phyloP scores from a whole-genome alignment of 805 yeast genomes.

The Saccharomycopsis fermentans region DNA sequence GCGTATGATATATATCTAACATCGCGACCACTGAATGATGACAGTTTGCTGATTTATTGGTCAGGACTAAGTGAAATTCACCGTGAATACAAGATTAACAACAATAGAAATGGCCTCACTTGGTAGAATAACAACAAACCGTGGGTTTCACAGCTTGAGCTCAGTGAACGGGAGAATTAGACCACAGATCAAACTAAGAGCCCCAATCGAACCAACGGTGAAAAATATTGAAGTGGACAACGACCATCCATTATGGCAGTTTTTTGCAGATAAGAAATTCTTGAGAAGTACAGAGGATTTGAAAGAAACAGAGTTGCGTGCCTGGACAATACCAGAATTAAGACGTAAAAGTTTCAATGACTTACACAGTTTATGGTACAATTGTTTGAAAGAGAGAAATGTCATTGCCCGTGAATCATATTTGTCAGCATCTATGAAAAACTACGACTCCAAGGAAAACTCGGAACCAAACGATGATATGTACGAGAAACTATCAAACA shows the following conservation, averaged over 20 bases:
- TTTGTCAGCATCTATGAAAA: slow-evolving; percentile 31
- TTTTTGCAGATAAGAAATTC: slow-evolving; percentile 57
- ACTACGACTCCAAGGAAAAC: slow-evolving; percentile 14
- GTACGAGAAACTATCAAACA: slow-evolving; percentile 26
- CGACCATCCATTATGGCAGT: slow-evolving; percentile 93
- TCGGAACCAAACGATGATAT: slow-evolving; percentile 31
- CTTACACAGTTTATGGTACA: slow-evolving; percentile 84
- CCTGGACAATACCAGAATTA: slow-evolving; percentile 84
- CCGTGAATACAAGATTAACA: background rate
- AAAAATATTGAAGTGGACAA: slow-evolving; percentile 62
- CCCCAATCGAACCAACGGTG: slow-evolving; percentile 80
- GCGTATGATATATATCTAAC: no score
- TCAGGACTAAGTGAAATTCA: no score
- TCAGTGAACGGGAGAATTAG: slow-evolving; percentile 33
- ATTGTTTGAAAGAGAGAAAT: slow-evolving; percentile 76
- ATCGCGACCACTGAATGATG: no score
- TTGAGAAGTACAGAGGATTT: slow-evolving; percentile 50
- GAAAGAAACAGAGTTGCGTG: slow-evolving; percentile 43
- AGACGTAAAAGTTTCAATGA: slow-evolving; percentile 89
- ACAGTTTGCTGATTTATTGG: no score
- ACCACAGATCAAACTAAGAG: slow-evolving; percentile 45
- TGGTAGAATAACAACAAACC: background rate
- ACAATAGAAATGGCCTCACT: background rate
- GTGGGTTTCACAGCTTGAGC: slow-evolving; percentile 28
- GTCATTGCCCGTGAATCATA: slow-evolving; percentile 64